phyloP scores from a whole-genome alignment of 2,329 filamentous ascomycete species.

The Mycocentrospora acerina region DNA sequence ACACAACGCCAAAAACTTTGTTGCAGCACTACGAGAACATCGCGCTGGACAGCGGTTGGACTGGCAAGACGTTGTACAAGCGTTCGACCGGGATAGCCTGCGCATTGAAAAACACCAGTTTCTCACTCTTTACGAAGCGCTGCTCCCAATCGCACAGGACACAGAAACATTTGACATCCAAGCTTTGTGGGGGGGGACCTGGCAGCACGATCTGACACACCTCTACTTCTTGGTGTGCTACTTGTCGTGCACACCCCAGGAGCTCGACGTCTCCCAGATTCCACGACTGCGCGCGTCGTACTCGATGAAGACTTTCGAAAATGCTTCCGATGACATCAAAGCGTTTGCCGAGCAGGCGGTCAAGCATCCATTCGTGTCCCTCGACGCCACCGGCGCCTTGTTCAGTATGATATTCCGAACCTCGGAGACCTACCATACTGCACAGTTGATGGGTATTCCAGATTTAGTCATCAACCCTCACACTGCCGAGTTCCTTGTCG shows the following conservation, averaged over 20 bases:
- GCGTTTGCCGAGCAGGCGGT: slow-evolving; percentile 66
- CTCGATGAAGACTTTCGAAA: slow-evolving; percentile 63
- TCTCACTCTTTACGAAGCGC: slow-evolving; percentile 73
- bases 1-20: slow-evolving; percentile 68
- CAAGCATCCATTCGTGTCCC: slow-evolving; percentile 84
- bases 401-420: slow-evolving; percentile 64
- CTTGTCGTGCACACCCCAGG: slow-evolving; percentile 70
- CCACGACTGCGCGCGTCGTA: slow-evolving; percentile 80
- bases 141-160: slow-evolving; percentile 69
- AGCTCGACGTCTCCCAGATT: slow-evolving; percentile 82
- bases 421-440: slow-evolving; percentile 57
- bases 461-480: slow-evolving; percentile 68
- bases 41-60: slow-evolving; percentile 59
- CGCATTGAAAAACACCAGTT: slow-evolving; percentile 80
- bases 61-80: slow-evolving; percentile 70
- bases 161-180: slow-evolving; percentile 76
- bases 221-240: slow-evolving; percentile 92
- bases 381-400: slow-evolving; percentile 73
- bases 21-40: slow-evolving; percentile 59
- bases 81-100: slow-evolving; percentile 78
- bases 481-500: slow-evolving; percentile 76
- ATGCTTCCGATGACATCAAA: slow-evolving; percentile 61
- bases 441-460: slow-evolving; percentile 60
- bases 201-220: slow-evolving; percentile 84
- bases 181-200: slow-evolving; percentile 82